Percentiles rank a stretch among this genome's conserved stretches.
phyloP scores from a whole-genome alignment of 176 grass and related monocot genomes.

The Puccinellia tenuiflora region DNA sequence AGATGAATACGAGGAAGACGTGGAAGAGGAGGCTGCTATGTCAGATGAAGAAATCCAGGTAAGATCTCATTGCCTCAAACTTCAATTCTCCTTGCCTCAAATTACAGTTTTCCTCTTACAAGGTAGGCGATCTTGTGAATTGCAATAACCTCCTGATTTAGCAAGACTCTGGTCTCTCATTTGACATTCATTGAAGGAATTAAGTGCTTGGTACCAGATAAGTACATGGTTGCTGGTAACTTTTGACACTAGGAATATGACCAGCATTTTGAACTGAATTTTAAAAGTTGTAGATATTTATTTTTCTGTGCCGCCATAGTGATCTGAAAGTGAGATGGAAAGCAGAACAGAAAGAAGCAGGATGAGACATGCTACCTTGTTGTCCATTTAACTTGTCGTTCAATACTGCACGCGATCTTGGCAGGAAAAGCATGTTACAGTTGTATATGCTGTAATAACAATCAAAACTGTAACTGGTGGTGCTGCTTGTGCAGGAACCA shows the following conservation, averaged over 20 bases:
- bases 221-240: background rate
- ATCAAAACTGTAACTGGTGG: background rate
- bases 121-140: background rate
- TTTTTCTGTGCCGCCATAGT: background rate
- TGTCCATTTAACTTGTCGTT: background rate
- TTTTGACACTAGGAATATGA: background rate
- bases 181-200: background rate
- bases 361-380: background rate
- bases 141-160: background rate
- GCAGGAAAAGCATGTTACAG: background rate
- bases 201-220: background rate
- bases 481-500: constrained; percentile 34
- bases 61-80: constrained; percentile 3
- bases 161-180: background rate
- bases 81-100: background rate
- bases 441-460: background rate
- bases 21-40: constrained; percentile 52
- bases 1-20: constrained; percentile 82
- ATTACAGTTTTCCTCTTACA: background rate
- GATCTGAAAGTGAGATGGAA: background rate
- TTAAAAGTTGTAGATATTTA: background rate
- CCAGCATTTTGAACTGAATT: background rate
- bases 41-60: constrained; percentile 83
- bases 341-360: background rate
- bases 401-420: background rate